Base-by-base conservation (phyloP, 805 yeast genomes). In the Diddensiella caesifluorescens region DNA sequence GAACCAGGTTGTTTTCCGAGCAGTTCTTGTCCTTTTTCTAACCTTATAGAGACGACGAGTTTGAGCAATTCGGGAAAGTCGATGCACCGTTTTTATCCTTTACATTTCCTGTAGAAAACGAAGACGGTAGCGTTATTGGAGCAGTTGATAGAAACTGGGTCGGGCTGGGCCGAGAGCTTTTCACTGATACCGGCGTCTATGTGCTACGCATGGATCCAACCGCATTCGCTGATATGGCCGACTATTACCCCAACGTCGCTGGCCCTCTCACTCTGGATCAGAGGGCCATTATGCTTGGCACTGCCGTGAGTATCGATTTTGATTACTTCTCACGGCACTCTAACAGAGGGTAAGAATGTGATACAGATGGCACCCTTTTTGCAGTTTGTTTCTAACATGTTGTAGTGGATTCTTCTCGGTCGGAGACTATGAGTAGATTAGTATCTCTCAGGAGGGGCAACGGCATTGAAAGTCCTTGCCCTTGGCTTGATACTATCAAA, bases 291-390 rank as follows among this genome's bases (percentile, higher is more conserved):
- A 56, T 92, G 60, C 68, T 92, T 42, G 95, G 87, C 0, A 84
- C 83, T 47, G 95, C 97, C 0, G 81, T 92, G 1, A 83, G 95
- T 45, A 82, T 92, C 46, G 98, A 92, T 62, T 92, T 87, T 62
- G 98, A 92, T 63, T 92, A 89, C 65, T 92, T 92, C 63, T 85
- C 95, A n/a, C 74, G 97, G 60, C 97, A 89, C 60, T 80, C 90
- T 15, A 71, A 79, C 28, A 71, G 73, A 18, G 72, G 74, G 22
- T 49, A 44, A 46, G 51, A 37, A 9, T 9, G n/a, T n/a, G n/a
- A 13, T 30, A 9, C 19, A 9, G 15, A 13, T 9, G 9, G 9
- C 9, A 30, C n/a, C 19, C 10, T 30, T 9, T 9, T 30, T 30
- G 34, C 9, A 9, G 10, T 9, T 9, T 16, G 13, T 30, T 9